Evolutionary conservation across 2,329 filamentous ascomycete genomes (phyloP).

Genomic region (Allantophomopsis cytisporea): DNA sequence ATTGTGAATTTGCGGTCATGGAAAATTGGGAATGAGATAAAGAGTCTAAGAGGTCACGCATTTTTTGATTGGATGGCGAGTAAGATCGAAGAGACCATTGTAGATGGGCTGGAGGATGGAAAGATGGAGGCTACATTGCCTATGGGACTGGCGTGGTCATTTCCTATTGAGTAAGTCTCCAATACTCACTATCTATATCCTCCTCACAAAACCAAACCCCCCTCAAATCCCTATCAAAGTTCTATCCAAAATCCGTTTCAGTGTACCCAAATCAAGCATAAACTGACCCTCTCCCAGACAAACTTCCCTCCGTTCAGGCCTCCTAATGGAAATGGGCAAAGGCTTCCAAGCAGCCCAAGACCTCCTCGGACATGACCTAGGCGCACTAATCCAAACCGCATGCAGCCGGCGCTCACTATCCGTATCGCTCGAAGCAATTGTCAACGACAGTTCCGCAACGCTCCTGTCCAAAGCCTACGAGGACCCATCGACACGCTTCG

Average conservation of each 20-base stretch:
- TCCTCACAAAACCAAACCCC: not conserved
- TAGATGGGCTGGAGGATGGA: conserved; percentile 9
- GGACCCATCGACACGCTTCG: conserved; percentile 43
- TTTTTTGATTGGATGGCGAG: conserved; percentile 60
- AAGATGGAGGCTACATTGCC: conserved; percentile 28
- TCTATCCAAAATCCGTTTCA: too few species aligned
- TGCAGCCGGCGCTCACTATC: conserved; percentile 33
- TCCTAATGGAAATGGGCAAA: conserved; percentile 51
- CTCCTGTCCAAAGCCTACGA: conserved; percentile 50
- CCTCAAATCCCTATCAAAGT: not conserved
- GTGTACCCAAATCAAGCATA: too few species aligned
- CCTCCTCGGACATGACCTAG: conserved; percentile 44
- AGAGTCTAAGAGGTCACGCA: conserved; percentile 38
- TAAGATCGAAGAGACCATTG: conserved; percentile 19
- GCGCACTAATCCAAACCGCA: conserved; percentile 39
- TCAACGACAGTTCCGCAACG: conserved; percentile 56
- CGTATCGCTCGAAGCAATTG: conserved; percentile 43
- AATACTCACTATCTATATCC: not conserved
- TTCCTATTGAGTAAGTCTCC: conserved; percentile 49
- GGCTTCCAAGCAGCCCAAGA: conserved; percentile 45
- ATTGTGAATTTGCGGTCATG: conserved; percentile 42
- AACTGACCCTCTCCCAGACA: conserved; percentile 28
- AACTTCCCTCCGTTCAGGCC: conserved; percentile 46
- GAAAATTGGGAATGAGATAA: conserved; percentile 40
- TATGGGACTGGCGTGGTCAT: conserved; percentile 55